Conservation (phyloP, 352 stramenopile species). For the Phytophthora constricta region DNA sequence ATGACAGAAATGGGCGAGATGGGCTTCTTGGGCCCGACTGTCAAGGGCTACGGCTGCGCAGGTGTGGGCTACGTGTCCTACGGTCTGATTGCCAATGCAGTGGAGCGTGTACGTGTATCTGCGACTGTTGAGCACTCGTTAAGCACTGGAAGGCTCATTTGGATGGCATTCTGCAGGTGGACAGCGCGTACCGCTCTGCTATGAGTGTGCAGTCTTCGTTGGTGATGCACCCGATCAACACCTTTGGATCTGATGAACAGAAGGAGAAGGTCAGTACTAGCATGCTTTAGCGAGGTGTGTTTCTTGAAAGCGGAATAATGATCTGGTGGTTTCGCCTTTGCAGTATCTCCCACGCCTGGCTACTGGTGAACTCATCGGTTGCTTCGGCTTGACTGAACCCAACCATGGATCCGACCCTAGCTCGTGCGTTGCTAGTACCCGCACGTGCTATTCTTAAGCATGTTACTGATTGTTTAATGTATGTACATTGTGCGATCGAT, state of each 20-base stretch:
- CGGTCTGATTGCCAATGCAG: conserved; percentile 96
- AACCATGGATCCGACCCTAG: conserved; percentile 97
- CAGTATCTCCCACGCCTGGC: conserved; percentile 96
- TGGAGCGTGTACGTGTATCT: conserved; percentile 76
- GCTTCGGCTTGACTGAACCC: conserved; percentile 98
- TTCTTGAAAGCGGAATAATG: background rate
- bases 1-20: conserved; percentile 95
- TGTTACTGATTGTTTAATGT: background rate
- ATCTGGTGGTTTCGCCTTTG: conserved; percentile 1
- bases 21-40: conserved; percentile 94
- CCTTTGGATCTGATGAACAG: conserved; percentile 96
- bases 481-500: conserved; percentile 3
- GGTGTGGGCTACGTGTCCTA: conserved; percentile 97
- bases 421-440: conserved; percentile 51
- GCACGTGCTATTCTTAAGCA: background rate
- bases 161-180: conserved; percentile 61
- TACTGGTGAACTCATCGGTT: conserved; percentile 95
- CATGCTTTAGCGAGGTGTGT: background rate
- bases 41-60: conserved; percentile 95
- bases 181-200: conserved; percentile 96
- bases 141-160: background rate
- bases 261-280: conserved; percentile 87
- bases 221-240: conserved; percentile 99
- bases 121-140: background rate
- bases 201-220: conserved; percentile 98